Evolutionary conservation across 129 eudicot genomes (phyloP).

Genomic region (Oenanthe sinensis): DNA sequence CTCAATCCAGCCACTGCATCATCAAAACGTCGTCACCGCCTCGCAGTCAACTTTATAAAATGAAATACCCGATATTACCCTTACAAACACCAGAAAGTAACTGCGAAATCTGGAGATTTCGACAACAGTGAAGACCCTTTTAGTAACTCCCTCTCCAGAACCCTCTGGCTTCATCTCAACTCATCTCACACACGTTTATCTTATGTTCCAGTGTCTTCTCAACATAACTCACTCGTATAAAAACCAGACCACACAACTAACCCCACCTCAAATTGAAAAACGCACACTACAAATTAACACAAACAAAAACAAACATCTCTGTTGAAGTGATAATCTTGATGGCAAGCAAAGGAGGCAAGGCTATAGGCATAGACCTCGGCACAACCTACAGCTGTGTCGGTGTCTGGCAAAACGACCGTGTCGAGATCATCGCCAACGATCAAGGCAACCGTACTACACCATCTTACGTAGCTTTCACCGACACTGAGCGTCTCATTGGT

Average conservation of each 20-base stretch:
- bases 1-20: no score
- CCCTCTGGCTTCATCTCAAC: conserved; percentile 14
- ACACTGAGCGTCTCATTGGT: conserved; percentile 61
- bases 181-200: background rate
- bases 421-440: conserved; percentile 73
- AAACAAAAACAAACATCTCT: background rate
- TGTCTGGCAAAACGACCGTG: conserved; percentile 75
- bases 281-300: background rate
- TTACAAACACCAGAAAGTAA: background rate
- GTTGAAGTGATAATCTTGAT: background rate
- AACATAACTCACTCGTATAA: conserved; percentile 1
- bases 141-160: conserved; percentile 30
- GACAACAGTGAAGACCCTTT: background rate
- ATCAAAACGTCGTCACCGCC: background rate
- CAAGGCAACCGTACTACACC: conserved; percentile 86
- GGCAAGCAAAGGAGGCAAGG: conserved; percentile 48
- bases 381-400: conserved; percentile 89
- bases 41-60: background rate
- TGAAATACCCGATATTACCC: conserved; percentile 13
- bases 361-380: conserved; percentile 74
- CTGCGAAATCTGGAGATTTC: background rate
- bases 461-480: conserved; percentile 77
- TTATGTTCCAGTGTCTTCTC: background rate
- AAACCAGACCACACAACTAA: conserved; percentile 1
- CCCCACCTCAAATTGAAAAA: conserved; percentile 10